Percentiles rank a stretch among this genome's conserved stretches.
Evolutionary conservation across 805 yeast genomes (phyloP).

Genomic region (Scheffersomyces stipitis): DNA sequence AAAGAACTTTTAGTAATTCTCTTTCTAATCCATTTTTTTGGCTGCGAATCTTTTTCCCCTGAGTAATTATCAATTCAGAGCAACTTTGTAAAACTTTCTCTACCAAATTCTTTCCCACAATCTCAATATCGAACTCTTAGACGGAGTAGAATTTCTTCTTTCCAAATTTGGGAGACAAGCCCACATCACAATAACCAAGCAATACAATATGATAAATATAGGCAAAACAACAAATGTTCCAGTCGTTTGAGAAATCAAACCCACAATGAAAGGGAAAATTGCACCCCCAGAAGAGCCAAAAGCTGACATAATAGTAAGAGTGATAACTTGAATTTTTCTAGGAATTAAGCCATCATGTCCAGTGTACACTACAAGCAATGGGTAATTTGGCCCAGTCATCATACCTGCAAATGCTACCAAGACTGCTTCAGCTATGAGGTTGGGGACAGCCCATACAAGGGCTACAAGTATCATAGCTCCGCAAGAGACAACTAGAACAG

Average conservation of each 20-base stretch:
- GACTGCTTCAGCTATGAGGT: slow-evolving; percentile 46
- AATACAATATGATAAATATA: slow-evolving; percentile 38
- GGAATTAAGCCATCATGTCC: slow-evolving; percentile 42
- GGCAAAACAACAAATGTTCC: slow-evolving; percentile 55
- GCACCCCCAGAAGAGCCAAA: slow-evolving; percentile 63
- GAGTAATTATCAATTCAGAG: background rate
- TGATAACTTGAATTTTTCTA: slow-evolving; percentile 49
- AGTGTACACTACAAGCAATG: slow-evolving; percentile 45
- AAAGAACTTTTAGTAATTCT: background rate
- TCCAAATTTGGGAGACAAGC: slow-evolving; percentile 37
- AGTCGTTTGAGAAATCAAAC: slow-evolving; percentile 43
- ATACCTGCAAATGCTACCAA: slow-evolving; percentile 53
- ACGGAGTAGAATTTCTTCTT: slow-evolving; percentile 3
- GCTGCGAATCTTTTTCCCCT: background rate
- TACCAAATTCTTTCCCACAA: slow-evolving; percentile 20
- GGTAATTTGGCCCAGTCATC: slow-evolving; percentile 66
- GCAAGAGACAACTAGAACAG: slow-evolving; percentile 34
- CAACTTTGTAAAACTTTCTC: background rate
- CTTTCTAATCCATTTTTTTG: background rate
- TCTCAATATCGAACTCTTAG: background rate
- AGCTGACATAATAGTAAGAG: slow-evolving; percentile 53
- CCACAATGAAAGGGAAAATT: slow-evolving; percentile 53
- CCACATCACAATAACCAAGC: slow-evolving; percentile 39
- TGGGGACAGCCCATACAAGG: slow-evolving; percentile 50
- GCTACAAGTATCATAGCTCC: slow-evolving; percentile 38